Conservation (phyloP, 768 basidiomycete genomes). For the Auricularia auricula-judae region DNA sequence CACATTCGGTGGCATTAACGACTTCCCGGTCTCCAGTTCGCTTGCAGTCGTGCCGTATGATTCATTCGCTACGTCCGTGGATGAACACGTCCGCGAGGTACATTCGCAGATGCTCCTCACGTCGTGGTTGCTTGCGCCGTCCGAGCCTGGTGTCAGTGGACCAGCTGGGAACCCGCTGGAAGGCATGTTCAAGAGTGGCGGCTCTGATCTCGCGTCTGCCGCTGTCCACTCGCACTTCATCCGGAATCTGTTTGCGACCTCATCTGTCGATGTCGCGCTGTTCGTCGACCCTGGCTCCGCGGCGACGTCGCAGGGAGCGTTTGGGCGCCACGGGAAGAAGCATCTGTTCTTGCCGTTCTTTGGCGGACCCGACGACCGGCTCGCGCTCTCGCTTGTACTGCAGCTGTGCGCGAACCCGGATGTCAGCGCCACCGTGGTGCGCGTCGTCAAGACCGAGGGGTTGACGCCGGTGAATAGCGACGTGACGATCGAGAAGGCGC, state of each 20-base stretch:
- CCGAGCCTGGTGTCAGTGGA: constrained; percentile 12
- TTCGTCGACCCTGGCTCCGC: constrained; percentile 67
- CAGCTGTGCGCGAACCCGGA: constrained; percentile 58
- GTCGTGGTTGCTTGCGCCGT: constrained; percentile 60
- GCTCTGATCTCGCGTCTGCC: constrained; percentile 37
- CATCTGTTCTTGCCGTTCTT: constrained; percentile 85
- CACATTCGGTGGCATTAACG: constrained; percentile 66
- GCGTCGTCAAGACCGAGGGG: constrained; percentile 36
- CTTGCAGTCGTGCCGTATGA: constrained; percentile 69
- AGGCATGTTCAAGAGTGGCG: constrained; percentile 51
- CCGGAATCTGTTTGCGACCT: constrained; percentile 65
- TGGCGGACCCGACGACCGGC: constrained; percentile 88
- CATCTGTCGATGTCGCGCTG: constrained; percentile 67
- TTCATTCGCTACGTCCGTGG: constrained; percentile 58
- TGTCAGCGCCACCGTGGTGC: constrained; percentile 64
- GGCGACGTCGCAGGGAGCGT: constrained; percentile 10
- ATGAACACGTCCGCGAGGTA: constrained; percentile 43
- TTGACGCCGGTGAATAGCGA: constrained; percentile 8
- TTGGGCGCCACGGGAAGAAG: constrained; percentile 25
- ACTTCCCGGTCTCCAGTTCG: constrained; percentile 51
- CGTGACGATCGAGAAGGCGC: not conserved
- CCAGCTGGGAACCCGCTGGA: constrained; percentile 59
- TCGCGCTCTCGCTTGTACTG: constrained; percentile 69
- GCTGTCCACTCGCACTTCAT: constrained; percentile 74
- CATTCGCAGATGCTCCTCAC: constrained; percentile 68